Evolutionary conservation across 768 basidiomycete genomes (phyloP).

Genomic region (Xerocomellus amylosporus): DNA sequence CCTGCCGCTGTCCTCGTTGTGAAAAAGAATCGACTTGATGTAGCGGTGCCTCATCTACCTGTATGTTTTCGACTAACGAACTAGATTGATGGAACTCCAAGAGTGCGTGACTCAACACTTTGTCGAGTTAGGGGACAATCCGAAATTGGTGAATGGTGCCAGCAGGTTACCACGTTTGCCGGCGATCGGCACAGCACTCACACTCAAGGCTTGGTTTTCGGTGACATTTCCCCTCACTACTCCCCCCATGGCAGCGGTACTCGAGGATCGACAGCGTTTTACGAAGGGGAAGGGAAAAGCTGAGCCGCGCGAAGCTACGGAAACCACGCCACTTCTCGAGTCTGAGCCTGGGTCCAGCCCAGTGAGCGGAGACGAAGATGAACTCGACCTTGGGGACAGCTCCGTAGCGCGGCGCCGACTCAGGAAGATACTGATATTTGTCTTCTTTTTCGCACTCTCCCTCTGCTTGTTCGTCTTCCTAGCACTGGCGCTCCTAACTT

Average conservation of each 20-base stretch:
- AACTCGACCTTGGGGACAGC: constrained; percentile 20
- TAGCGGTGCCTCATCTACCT: background rate
- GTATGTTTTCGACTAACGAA: background rate
- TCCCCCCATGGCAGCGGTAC: constrained; percentile 21
- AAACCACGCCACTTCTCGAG: constrained; percentile 31
- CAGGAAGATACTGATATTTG: constrained; percentile 35
- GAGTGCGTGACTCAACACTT: background rate
- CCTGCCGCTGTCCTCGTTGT: constrained; percentile 50
- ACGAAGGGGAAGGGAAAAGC: constrained; percentile 30
- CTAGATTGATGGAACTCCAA: background rate
- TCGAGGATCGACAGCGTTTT: constrained; percentile 11
- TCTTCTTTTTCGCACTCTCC: constrained; percentile 59
- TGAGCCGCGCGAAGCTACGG: constrained; percentile 23
- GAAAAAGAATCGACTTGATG: constrained; percentile 14
- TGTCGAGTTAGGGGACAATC: background rate
- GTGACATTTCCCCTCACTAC: constrained; percentile 7
- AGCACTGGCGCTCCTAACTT: constrained; percentile 51
- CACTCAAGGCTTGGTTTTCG: background rate
- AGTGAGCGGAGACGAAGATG: constrained; percentile 20
- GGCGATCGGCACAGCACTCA: background rate
- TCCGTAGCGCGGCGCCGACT: constrained; percentile 27
- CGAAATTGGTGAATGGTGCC: constrained; percentile 3
- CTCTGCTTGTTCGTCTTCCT: constrained; percentile 47
- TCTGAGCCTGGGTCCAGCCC: constrained; percentile 22
- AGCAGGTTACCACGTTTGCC: constrained; percentile 16